A percentile compares a stretch with the other conserved stretches of the same genome.
Conservation (phyloP, 1,284 basidiomycete genomes). For the Cryptococcus hybrid region DNA sequence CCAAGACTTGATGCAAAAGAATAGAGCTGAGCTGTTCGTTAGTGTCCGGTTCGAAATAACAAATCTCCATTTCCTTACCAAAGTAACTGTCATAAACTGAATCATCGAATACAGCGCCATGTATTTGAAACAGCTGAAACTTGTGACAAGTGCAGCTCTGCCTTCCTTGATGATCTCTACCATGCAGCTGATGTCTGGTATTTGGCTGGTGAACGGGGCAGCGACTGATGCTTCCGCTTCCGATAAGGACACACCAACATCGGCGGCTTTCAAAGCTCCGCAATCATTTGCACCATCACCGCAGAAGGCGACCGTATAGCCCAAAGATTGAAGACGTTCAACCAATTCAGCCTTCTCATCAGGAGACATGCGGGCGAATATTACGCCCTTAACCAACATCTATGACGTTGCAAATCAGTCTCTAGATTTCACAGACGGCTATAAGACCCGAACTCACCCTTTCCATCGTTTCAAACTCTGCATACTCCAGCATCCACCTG, state of each 20-base stretch:
- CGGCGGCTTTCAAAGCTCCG: constrained; percentile 96
- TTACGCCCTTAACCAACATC: constrained; percentile 98
- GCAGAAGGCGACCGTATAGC: constrained; percentile 97
- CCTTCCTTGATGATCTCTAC: constrained; percentile 97
- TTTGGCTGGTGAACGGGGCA: constrained; percentile 93
- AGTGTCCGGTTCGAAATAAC: neutral
- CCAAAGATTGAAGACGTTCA: constrained; percentile 86
- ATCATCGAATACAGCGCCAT: constrained; percentile 64
- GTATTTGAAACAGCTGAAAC: constrained; percentile 99
- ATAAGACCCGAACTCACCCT: constrained; percentile 58
- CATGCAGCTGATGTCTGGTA: constrained; percentile 93
- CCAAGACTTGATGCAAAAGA: constrained; percentile 94
- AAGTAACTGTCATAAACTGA: constrained; percentile 68
- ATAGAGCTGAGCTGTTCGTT: constrained; percentile 59
- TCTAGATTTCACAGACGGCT: neutral
- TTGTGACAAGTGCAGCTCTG: constrained; percentile 90
- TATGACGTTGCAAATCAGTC: constrained; percentile 39
- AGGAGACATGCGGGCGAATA: constrained; percentile 98
- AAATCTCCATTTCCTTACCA: constrained; percentile 46
- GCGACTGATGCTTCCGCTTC: constrained; percentile 99
- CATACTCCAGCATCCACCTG: constrained; percentile 97
- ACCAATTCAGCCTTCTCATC: constrained; percentile 99
- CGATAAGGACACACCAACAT: constrained; percentile 93
- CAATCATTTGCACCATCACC: constrained; percentile 99
- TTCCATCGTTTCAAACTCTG: constrained; percentile 88